A percentile compares a stretch with the other conserved stretches of the same genome.
Conservation (phyloP, 228 moss, liverwort and hornwort genomes). For the Sphagnum fallax region DNA sequence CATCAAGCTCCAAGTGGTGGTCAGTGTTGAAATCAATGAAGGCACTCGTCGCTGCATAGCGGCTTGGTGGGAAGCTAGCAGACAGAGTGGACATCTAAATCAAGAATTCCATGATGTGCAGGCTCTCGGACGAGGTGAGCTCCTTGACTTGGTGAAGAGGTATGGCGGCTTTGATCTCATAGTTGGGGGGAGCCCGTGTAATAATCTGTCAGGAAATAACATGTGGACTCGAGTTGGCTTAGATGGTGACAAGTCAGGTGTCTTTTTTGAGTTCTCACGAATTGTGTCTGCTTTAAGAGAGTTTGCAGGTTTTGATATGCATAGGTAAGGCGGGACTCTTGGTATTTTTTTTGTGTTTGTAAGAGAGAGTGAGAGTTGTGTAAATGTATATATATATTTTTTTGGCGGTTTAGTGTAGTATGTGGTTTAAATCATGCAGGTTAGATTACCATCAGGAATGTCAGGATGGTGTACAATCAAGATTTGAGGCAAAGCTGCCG, state of each 20-base stretch:
- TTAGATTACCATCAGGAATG: too few species aligned
- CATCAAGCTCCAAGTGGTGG: conserved; percentile 39
- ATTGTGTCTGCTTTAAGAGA: conserved; percentile 43
- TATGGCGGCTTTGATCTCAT: conserved; percentile 64
- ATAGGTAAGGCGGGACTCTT: background rate
- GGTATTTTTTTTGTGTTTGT: too few species aligned
- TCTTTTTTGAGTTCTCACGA: conserved; percentile 69
- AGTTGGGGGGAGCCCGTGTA: conserved; percentile 80
- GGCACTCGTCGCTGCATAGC: conserved; percentile 44
- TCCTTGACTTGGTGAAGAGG: conserved; percentile 24
- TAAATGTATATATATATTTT: too few species aligned
- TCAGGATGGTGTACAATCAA: too few species aligned
- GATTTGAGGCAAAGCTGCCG: too few species aligned
- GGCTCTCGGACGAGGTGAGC: conserved; percentile 20
- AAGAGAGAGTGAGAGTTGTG: too few species aligned
- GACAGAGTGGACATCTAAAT: conserved; percentile 40
- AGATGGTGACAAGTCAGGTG: conserved; percentile 44
- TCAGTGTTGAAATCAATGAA: conserved; percentile 58
- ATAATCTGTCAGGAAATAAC: conserved; percentile 58
- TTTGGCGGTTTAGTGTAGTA: too few species aligned
- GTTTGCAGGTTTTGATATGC: conserved; percentile 8
- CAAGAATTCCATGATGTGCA: conserved; percentile 35
- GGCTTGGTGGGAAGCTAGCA: conserved; percentile 45
- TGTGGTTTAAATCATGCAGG: too few species aligned
- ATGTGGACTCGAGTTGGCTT: conserved; percentile 39